phyloP scores from a whole-genome alignment of 352 stramenopile genomes.

The Saprolegnia diclina region DNA sequence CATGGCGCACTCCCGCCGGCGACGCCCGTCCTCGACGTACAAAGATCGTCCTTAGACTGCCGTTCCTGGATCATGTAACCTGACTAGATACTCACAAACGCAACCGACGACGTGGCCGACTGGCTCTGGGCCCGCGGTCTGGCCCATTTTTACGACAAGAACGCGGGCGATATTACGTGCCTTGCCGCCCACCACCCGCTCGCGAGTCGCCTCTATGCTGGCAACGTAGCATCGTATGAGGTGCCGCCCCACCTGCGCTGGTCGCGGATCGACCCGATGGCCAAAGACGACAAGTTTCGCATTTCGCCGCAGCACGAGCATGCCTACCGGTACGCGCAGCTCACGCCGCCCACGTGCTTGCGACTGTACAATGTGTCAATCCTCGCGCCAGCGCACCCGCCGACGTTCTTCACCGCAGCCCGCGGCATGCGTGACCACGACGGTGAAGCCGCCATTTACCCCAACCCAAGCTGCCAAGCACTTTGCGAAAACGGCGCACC shows the following conservation, averaged over 20 bases:
- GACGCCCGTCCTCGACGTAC: not conserved
- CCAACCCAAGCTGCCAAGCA: not conserved
- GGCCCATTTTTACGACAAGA: not conserved
- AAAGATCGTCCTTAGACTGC: not conserved
- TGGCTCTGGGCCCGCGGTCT: conserved; percentile 1
- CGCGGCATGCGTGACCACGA: not conserved
- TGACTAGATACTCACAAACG: not conserved
- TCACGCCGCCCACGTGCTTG: not conserved
- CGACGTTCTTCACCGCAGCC: not conserved
- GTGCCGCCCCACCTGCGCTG: not conserved
- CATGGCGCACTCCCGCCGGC: not conserved
- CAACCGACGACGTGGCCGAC: not conserved
- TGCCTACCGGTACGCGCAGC: not conserved
- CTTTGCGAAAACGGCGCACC: not conserved
- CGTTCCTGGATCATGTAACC: not conserved
- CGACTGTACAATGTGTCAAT: not conserved
- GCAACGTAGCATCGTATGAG: not conserved
- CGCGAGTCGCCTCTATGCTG: not conserved
- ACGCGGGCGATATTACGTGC: not conserved
- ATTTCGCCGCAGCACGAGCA: not conserved
- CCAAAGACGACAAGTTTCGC: not conserved
- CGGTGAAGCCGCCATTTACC: not conserved
- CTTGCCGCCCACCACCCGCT: not conserved
- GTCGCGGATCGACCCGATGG: not conserved
- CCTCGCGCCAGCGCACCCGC: not conserved